Base-by-base conservation (phyloP, 2,329 filamentous ascomycete genomes). In the Fusarium sp. region DNA sequence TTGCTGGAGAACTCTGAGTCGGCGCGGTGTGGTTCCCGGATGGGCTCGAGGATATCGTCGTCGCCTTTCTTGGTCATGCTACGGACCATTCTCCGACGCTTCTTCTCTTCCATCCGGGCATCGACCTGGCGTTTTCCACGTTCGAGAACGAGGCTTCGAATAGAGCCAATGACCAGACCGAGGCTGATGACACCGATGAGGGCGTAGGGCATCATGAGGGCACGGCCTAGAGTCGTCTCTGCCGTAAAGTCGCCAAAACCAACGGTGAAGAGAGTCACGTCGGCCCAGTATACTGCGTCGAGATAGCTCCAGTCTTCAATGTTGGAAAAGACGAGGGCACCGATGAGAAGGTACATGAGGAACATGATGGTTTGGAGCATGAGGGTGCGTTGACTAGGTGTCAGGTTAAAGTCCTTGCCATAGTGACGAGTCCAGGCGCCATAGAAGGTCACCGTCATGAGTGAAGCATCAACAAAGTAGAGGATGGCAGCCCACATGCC, bases 351-450 rank as follows among this genome's bases (percentile, higher is more conserved):
- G 86, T 97, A 98, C 57, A 94, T 84, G 61, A 97, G 92, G 79
- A 97, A 94, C 65, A 93, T 85, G 82, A 97, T 97, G 2, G 95
- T 97, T 82, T 98, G 95, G 31, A 98, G 84, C 86, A 98, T 98
- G 24, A 98, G 85, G 0, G 94, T 98, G 11, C 95, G 90, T 82
- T 98, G 95, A 70, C 92, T 93, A 63, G 92, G 90, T 0, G 93
- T 95, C 27, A 98, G 86, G 75, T 89, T 86, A 76, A 98, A 98
- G 78, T 95, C 92, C 76, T 94, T 92, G 8, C 88, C 88, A 77
- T 97, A 98, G 75, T 94, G 93, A 2, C 86, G 86, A 0, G 80
- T 78, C 18, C 90, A 89, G 56, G 95, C 95, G 10, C 95, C 95
- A 65, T 92, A 88, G 84, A 96, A 94, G 24, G 96, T 98, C 65